phyloP scores from a whole-genome alignment of 2,329 filamentous ascomycete species.

The Davidsoniella neocaledoniae region DNA sequence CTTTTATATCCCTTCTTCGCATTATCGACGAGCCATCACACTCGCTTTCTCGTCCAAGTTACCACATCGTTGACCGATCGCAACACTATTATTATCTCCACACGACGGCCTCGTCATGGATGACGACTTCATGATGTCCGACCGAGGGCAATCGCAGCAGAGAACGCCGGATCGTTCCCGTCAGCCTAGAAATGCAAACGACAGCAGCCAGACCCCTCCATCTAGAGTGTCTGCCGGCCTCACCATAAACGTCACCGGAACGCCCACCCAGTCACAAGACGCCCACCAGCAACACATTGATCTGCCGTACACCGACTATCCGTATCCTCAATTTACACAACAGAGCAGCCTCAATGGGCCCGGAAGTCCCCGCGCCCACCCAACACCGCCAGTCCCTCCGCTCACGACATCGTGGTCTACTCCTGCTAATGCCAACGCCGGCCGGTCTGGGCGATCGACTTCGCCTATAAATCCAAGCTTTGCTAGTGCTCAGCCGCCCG shows the following conservation, averaged over 20 bases:
- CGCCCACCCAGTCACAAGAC: conserved; percentile 4
- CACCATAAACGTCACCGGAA: conserved; percentile 5
- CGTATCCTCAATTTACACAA: conserved; percentile 7
- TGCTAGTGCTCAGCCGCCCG: conserved; percentile 36
- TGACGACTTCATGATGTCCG: background rate
- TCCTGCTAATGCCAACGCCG: conserved; percentile 9
- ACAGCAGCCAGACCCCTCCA: conserved; percentile 1
- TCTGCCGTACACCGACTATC: conserved; percentile 8
- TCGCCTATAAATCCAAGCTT: conserved; percentile 37
- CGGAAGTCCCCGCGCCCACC: conserved; percentile 20
- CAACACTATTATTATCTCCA: background rate
- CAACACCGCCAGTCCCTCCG: conserved; percentile 22
- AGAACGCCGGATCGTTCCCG: conserved; percentile 12
- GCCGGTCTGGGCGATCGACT: background rate
- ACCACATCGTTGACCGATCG: no score
- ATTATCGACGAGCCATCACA: no score
- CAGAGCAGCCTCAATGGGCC: background rate
- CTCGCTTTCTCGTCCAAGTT: no score
- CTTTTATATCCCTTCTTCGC: no score
- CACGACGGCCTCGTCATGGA: conserved; percentile 1
- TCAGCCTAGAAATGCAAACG: background rate
- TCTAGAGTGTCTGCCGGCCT: conserved; percentile 1
- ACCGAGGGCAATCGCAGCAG: background rate
- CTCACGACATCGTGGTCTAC: conserved; percentile 11
- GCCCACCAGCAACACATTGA: background rate